Evolutionary conservation across 495 filamentous ascomycete genomes (phyloP), one percentile per base, ranked within the genome.

Genomic region (Cenococcum geophilum): DNA sequence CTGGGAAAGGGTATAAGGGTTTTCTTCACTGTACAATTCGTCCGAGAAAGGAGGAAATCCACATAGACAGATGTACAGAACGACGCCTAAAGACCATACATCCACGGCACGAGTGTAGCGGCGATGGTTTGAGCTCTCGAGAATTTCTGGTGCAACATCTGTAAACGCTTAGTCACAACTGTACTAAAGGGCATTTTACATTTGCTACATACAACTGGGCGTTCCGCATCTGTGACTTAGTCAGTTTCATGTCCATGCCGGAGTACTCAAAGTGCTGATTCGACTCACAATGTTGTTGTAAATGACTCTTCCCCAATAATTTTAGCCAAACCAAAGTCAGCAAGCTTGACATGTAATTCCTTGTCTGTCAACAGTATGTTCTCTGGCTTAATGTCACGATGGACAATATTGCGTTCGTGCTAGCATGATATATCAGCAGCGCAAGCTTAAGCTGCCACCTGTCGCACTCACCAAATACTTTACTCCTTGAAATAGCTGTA

Each of bases 251-350:
- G 57, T 11, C 27, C 6, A 21, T 23, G 1, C 5, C 9, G 34
- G 1, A 20, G 8, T 23, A 20, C 18, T 45, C 14, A 14, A 53
- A 34, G 10, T 57, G 27, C 25, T 59, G 16, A 34, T 22, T 5
- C 12, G 10, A 77, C 83, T 74, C 76, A 87, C 71, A 99, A 77
- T 0, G 95, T 97, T 3, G 93, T 97, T 8, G 95, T 97, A 68
- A 99, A 99, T 1, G 92, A 97, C 65, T 97, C 91, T 72, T 97
- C 95, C 27, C 95, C 95, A 70, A 97, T 96, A 64, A 97, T 97
- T 73, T 99, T 99, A 22, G 95, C 93, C 27, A 99, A 82, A 23
- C 95, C 95, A 74, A 99, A 99, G 72, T 99, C 95, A 1, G 90
- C 95, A 59, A 99, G 77, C 75, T 99, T 99, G 60, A 97, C 87